Percentiles rank a stretch among this genome's conserved stretches.
phyloP scores from a whole-genome alignment of 371 early-diverging fungal genomes.

The Apophysomyces variabilis region DNA sequence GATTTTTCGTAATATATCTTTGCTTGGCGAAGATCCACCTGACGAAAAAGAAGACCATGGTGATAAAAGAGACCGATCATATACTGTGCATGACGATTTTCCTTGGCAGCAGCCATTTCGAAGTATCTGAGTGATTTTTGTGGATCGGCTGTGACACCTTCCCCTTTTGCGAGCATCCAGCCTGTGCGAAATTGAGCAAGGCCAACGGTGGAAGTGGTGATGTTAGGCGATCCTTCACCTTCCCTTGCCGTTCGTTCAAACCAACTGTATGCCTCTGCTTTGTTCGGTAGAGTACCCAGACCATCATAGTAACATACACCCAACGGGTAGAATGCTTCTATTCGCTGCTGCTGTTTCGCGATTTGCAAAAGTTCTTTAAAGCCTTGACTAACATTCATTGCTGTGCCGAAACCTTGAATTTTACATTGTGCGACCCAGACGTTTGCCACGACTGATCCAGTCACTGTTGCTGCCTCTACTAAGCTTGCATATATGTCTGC shows the following conservation, averaged over 20 bases:
- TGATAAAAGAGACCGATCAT: slow-evolving; percentile 36
- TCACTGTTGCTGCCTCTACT: neutral
- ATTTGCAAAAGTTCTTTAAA: neutral
- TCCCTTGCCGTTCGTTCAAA: slow-evolving; percentile 11
- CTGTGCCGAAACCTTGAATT: slow-evolving; percentile 3
- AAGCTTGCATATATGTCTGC: neutral
- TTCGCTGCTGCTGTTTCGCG: neutral
- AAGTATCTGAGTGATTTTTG: slow-evolving; percentile 13
- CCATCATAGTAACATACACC: slow-evolving; percentile 17
- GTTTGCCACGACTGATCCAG: neutral
- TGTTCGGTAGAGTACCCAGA: slow-evolving; percentile 3
- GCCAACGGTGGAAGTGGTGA: neutral
- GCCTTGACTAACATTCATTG: slow-evolving; percentile 7
- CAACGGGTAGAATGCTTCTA: slow-evolving; percentile 14
- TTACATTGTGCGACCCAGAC: slow-evolving; percentile 6
- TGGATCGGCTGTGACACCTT: slow-evolving; percentile 12
- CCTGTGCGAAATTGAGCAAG: slow-evolving; percentile 9
- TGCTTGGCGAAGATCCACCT: neutral
- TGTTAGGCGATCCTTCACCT: neutral
- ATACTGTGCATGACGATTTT: slow-evolving; percentile 37
- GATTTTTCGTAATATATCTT: slow-evolving; percentile 7
- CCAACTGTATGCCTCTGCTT: slow-evolving; percentile 12
- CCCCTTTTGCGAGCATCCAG: slow-evolving; percentile 8
- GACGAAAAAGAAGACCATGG: neutral
- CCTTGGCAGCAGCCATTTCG: slow-evolving; percentile 20